phyloP scores from a whole-genome alignment of 176 grass and related monocot genomes.

The Luzula sylvatica region DNA sequence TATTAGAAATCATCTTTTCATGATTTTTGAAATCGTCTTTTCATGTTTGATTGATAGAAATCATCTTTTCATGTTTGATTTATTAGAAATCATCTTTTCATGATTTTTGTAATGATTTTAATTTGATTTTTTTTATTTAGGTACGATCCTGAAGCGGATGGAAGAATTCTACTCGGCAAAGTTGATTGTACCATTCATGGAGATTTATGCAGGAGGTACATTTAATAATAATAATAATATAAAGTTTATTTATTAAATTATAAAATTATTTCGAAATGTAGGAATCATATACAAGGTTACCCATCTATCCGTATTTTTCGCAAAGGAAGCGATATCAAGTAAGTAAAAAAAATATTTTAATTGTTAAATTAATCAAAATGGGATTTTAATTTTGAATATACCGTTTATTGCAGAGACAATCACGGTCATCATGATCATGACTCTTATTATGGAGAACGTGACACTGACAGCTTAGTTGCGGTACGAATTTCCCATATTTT shows the following conservation, averaged over 20 bases:
- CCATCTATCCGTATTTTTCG: constrained; percentile 92
- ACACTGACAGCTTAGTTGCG: constrained; percentile 93
- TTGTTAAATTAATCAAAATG: background rate
- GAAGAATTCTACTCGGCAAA: constrained; percentile 67
- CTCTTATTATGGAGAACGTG: constrained; percentile 96
- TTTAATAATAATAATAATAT: background rate
- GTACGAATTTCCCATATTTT: constrained; percentile 39
- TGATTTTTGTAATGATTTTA: constrained; percentile 2
- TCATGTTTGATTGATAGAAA: too few species aligned
- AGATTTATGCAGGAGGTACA: constrained; percentile 85
- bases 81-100: background rate
- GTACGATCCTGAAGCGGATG: constrained; percentile 97
- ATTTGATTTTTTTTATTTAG: constrained; percentile 30
- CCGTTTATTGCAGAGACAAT: constrained; percentile 54
- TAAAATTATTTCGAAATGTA: constrained; percentile 34
- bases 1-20: too few species aligned
- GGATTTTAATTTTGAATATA: constrained; percentile 12
- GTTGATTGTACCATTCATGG: constrained; percentile 75
- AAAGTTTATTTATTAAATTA: background rate
- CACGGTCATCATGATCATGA: constrained; percentile 97
- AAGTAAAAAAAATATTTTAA: constrained; percentile 30
- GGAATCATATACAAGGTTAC: constrained; percentile 94
- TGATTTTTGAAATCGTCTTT: too few species aligned
- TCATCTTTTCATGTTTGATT: background rate
- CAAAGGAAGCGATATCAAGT: constrained; percentile 94